phyloP scores from a whole-genome alignment of 257 asterid genomes.

The Fraxinus pennsylvanica region DNA sequence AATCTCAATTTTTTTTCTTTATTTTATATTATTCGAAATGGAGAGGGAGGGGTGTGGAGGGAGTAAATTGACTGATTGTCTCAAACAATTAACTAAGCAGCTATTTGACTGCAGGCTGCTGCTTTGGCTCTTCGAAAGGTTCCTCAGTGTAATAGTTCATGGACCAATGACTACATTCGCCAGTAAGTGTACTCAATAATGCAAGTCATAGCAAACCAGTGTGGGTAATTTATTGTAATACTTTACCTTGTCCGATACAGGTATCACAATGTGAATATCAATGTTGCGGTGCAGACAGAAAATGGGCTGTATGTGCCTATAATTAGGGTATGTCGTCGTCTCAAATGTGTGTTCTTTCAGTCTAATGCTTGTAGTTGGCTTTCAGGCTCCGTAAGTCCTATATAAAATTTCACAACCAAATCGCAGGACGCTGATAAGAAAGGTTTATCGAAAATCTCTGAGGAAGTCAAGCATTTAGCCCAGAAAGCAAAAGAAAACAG shows the following conservation, averaged over 20 bases:
- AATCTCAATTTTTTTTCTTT: conserved; percentile 29
- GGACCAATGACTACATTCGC: conserved; percentile 95
- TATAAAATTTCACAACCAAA: background rate
- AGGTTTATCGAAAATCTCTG: conserved; percentile 72
- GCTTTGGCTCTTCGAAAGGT: conserved; percentile 97
- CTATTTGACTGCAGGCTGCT: conserved; percentile 72
- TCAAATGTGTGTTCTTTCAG: conserved; percentile 27
- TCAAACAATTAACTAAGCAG: background rate
- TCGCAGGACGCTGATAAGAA: conserved; percentile 96
- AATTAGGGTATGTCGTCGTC: conserved; percentile 52
- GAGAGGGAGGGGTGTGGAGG: conserved; percentile 28
- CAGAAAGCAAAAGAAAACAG: conserved; percentile 85
- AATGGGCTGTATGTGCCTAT: conserved; percentile 93
- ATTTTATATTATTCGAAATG: conserved; percentile 16
- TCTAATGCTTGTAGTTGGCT: background rate
- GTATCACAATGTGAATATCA: conserved; percentile 76
- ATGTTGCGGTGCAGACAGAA: conserved; percentile 98
- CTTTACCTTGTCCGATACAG: conserved; percentile 43
- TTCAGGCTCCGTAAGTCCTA: background rate
- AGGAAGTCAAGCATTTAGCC: conserved; percentile 82
- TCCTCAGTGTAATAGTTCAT: conserved; percentile 96
- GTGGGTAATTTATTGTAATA: conserved; percentile 6
- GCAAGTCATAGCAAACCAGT: background rate
- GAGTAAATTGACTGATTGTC: conserved; percentile 23
- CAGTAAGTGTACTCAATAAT: conserved; percentile 64